These are phyloP conservation scores for Tricholoma saponaceum DNA, from an alignment of 768 basidiomycete genomes.

Conservation along the genomic window DNA sequence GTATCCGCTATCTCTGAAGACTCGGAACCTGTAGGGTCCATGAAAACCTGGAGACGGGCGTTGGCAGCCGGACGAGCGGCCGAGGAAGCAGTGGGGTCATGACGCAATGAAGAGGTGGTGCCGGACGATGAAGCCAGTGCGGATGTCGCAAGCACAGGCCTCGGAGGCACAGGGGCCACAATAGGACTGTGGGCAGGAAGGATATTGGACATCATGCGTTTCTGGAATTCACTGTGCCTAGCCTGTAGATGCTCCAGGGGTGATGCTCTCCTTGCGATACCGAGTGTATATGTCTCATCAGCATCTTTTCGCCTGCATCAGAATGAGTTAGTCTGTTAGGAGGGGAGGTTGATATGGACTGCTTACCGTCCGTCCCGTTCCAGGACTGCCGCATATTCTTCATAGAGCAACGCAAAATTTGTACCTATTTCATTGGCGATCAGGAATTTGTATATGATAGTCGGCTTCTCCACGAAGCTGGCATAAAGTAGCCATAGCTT, in stretches of 20 bases:
- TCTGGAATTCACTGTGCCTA: slow-evolving; percentile 85
- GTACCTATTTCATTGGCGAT: slow-evolving; percentile 91
- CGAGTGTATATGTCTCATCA: slow-evolving; percentile 86
- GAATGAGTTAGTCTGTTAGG: slow-evolving; percentile 7
- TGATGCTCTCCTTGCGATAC: slow-evolving; percentile 76
- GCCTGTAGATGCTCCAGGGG: slow-evolving; percentile 79
- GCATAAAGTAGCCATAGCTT: slow-evolving; percentile 95
- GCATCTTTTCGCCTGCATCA: slow-evolving; percentile 72
- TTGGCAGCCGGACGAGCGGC: slow-evolving; percentile 42
- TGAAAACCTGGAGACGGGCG: slow-evolving; percentile 61
- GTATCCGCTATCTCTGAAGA: slow-evolving; percentile 36
- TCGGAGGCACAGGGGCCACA: slow-evolving; percentile 26
- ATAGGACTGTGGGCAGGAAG: slow-evolving; percentile 34
- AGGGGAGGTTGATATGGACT: not conserved
- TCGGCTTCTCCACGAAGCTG: slow-evolving; percentile 85
- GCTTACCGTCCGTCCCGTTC: slow-evolving; percentile 79
- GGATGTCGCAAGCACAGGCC: slow-evolving; percentile 36
- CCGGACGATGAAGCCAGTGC: slow-evolving; percentile 35
- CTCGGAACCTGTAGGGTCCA: slow-evolving; percentile 60
- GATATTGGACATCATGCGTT: slow-evolving; percentile 72
- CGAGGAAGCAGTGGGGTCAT: slow-evolving; percentile 15
- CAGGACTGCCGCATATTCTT: slow-evolving; percentile 83
- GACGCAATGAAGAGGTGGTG: slow-evolving; percentile 22
- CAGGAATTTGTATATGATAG: slow-evolving; percentile 85
- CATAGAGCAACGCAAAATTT: slow-evolving; percentile 76